Percentiles rank a stretch among this genome's conserved stretches.
Evolutionary conservation across 805 yeast species (phyloP).

Genomic region (Kregervanrija pseudodelftensis): DNA sequence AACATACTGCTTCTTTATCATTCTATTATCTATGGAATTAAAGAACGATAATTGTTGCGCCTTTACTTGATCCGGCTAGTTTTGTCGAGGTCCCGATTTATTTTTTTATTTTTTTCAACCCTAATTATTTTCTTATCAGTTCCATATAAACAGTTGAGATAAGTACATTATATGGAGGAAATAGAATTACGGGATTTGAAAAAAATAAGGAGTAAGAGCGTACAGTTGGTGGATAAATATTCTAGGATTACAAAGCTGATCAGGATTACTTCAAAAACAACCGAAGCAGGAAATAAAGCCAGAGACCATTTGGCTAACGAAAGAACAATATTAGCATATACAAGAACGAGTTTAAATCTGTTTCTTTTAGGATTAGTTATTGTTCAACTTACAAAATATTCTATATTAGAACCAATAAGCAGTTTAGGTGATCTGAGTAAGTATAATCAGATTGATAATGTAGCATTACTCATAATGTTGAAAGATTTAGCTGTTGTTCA

Average conservation of each 20-base stretch:
- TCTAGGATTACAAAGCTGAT: background rate
- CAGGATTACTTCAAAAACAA: conserved; percentile 14
- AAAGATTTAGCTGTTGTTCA: conserved; percentile 10
- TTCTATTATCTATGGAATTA: too few species aligned
- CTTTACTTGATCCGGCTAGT: too few species aligned
- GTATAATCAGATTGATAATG: background rate
- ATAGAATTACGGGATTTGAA: too few species aligned
- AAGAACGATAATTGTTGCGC: too few species aligned
- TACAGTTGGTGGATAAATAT: background rate
- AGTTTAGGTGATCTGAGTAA: background rate
- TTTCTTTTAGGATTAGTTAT: conserved; percentile 48
- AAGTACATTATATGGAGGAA: too few species aligned
- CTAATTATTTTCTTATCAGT: too few species aligned
- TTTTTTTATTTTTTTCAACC: too few species aligned
- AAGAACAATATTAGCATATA: conserved; percentile 54
- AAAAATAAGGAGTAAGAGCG: background rate
- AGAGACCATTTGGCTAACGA: conserved; percentile 59
- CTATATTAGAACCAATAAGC: conserved; percentile 12
- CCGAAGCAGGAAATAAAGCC: conserved; percentile 25
- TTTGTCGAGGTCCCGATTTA: too few species aligned
- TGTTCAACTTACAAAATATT: conserved; percentile 42
- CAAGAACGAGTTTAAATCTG: conserved; percentile 46
- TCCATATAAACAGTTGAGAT: too few species aligned
- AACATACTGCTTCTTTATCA: too few species aligned
- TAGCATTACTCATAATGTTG: background rate